Evolutionary conservation across 164 flowering plant species (phyloP), one percentile per base, ranked within the genome.

Genomic region (Stephania cephalantha): DNA sequence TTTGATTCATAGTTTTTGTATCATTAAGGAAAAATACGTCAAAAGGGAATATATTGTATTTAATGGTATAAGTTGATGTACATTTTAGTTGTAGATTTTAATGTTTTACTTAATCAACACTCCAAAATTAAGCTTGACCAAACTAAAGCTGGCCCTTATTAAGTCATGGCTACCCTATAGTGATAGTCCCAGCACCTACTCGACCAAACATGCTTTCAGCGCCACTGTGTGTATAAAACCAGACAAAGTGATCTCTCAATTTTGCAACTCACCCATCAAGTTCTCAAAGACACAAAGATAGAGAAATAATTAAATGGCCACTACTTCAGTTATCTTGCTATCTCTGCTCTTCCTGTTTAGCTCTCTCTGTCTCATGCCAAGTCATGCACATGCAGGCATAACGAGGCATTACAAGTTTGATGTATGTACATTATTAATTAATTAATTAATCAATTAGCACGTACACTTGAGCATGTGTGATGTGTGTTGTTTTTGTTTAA

Each of bases 361-460:
- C 10, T 9, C 48, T 17, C 15, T 55, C 12, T 58, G 55, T 6
- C 66, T 58, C 8, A 30, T 6, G 46, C 67, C 76, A 35, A 58
- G 64, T 71, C 52, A 65, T 44, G 82, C 77, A 44, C 71, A 25
- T n/a, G 81, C 72, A 5, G 73, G 74, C 73, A 50, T 44, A 48
- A 85, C 86, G 1, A 79, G 88, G 70, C 81, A 81, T 29, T 85
- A 85, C 75, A 82, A 81, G 10, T 85, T 85, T 79, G 79, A 85
- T 75, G 88, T 85, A 82, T 20, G 64, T 68, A 61, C n/a, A 61
- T 18, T n/a, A n/a, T n/a, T n/a, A n/a, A 25, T 25, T 25, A 0
- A 25, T 25, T 25, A 25, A 25, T 25, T 25, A 25, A 25, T 25
- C 0, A 20, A 61, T 9, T 61, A 61, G 9, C n/a, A 1, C 20